Base-by-base conservation (phyloP, 1,284 basidiomycete genomes). In the Xerocomus minutiporus region DNA sequence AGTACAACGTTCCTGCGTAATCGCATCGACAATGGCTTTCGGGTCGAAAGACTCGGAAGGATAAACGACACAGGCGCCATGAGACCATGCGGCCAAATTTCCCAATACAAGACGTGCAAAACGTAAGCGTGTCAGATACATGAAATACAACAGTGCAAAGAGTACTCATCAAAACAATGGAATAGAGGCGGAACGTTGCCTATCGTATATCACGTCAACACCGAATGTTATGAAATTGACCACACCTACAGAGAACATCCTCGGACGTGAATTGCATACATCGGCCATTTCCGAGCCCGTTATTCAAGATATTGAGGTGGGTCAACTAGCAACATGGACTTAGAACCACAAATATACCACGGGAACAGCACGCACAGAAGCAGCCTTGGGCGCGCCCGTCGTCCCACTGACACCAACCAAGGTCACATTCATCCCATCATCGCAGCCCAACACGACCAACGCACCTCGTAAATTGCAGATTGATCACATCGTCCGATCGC, bases 111-210 rank as follows among this genome's bases (percentile, higher is more conserved):
- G 79, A 62, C 89, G 84, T 89, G 60, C 54, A 57, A 39, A 35
- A 46, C 23, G 26, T 46, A 48, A 23, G 28, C 29, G 39, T 8
- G 48, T 68, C 48, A 56, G 53, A 42, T 42, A 44, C 48, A 25
- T 1, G 4, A 45, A n/a, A 3, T 25, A 38, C 13, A 15, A 53
- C 3, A 23, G 35, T 23, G 41, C 17, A 52, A 25, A 8, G 50
- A 35, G 49, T 36, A 86, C 88, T 85, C 70, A 90, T 89, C 90
- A 80, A 92, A 92, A 63, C 90, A 93, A 65, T 93, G 88, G 65
- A 91, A 91, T 0, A 91, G 69, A 0, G 88, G 88, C 2, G 89
- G 88, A 1, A 83, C 83, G 58, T 91, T 91, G 73, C 86, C 86
- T 88, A 47, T 8, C 56, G 9, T 5, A 38, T 23, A 28, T 48